Evolutionary conservation across 345 rosid species (phyloP).

Genomic region (Punica granatum): DNA sequence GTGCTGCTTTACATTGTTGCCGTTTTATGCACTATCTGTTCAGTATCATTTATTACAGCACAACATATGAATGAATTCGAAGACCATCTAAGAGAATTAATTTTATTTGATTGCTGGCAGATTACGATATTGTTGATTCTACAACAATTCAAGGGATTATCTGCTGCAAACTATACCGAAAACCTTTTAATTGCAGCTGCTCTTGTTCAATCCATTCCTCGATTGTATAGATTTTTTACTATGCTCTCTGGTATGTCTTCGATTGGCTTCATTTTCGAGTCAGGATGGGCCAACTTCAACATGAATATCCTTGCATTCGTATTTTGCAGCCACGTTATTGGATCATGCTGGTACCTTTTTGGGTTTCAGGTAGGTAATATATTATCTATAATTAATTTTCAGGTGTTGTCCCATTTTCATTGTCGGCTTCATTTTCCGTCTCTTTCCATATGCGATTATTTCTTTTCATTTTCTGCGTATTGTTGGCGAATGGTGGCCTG

Average conservation of each 20-base stretch:
- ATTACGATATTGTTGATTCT: conserved; percentile 39
- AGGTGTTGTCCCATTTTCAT: too few relatives aligned
- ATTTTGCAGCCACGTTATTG: conserved; percentile 67
- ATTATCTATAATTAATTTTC: conserved; percentile 4
- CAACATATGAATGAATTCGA: neutral
- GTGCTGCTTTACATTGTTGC: neutral
- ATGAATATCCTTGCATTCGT: conserved; percentile 70
- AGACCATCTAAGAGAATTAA: neutral
- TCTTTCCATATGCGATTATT: neutral
- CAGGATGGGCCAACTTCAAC: conserved; percentile 77
- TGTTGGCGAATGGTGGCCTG: neutral
- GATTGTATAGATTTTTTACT: conserved; percentile 61
- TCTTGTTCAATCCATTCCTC: conserved; percentile 70
- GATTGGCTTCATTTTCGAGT: conserved; percentile 70
- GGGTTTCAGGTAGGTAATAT: conserved; percentile 57
- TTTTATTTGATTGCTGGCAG: conserved; percentile 26
- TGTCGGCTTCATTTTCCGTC: neutral
- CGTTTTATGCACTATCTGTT: neutral
- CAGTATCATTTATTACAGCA: neutral
- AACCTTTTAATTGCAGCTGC: conserved; percentile 47
- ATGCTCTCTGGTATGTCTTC: conserved; percentile 72
- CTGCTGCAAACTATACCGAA: conserved; percentile 63
- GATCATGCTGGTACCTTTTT: conserved; percentile 82
- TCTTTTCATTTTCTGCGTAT: neutral
- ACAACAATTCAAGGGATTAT: conserved; percentile 27